Base-by-base conservation (phyloP, 257 asterid genomes). In the Vinca minor region DNA sequence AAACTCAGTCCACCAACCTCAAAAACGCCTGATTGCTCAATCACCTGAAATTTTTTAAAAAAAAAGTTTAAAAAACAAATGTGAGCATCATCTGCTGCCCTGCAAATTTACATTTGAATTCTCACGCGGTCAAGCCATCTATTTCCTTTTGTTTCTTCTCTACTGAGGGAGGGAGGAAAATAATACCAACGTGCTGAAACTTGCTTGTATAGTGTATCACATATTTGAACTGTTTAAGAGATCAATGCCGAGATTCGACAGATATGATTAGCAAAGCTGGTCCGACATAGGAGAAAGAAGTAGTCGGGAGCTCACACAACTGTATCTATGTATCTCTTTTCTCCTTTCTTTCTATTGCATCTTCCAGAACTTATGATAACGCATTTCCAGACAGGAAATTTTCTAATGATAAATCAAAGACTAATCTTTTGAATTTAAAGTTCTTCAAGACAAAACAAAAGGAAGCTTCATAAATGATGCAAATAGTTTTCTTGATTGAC, bases 11-110 rank as follows among this genome's bases (percentile, higher is more conserved):
- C 88, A 62, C 77, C 84, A 69, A 80, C 94, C 73, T 81, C 81
- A 74, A 85, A 80, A 55, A 77, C 77, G 35, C 79, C 83, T 1
- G 98, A 89, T 78, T 80, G 96, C 73, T 89, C 97, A 66, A 81
- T 82, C 67, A 89, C 79, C 96, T 92, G 84, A 20, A 71, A 64
- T 70, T n/a, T n/a, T n/a, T n/a, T n/a, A n/a, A n/a, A n/a, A n/a
- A n/a, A 45, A 62, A 17, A 59, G 58, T 63, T 67, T n/a, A n/a
- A n/a, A n/a, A n/a, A 35, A 23, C 48, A 64, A 56, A 31, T 8
- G 64, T 13, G 6, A 53, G 25, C 21, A 28, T 41, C 39, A 52
- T 17, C 17, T 4, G 18, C 59, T 9, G 23, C 8, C 9, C 55
- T 17, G 12, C 0, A 23, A 32, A 15, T 25, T 44, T 44, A 36